Conservation (phyloP, 1,284 basidiomycete genomes). For the Pyrrhoderma noxium region DNA sequence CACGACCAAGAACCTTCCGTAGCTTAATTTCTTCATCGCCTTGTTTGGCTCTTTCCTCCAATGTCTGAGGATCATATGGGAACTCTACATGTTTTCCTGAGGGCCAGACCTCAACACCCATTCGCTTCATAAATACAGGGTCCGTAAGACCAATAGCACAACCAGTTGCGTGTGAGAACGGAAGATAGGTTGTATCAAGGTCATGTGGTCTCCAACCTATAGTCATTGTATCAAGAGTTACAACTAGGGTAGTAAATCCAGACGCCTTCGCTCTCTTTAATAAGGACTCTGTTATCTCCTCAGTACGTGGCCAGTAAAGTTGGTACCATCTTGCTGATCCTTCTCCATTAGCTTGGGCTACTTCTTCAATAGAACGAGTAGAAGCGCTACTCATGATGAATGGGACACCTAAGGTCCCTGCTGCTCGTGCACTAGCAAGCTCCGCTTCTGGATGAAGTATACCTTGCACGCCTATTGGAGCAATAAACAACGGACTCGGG, state of each 20-base stretch:
- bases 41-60: constrained; percentile 29
- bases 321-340: constrained; percentile 63
- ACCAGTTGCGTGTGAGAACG: constrained; percentile 55
- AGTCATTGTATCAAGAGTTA: constrained; percentile 61
- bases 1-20: constrained; percentile 38
- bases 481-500: constrained; percentile 58
- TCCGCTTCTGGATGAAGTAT: constrained; percentile 65
- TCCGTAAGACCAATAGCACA: constrained; percentile 54
- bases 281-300: constrained; percentile 58
- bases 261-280: constrained; percentile 56
- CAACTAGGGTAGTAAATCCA: constrained; percentile 60
- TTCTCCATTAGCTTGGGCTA: constrained; percentile 57
- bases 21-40: constrained; percentile 41
- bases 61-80: constrained; percentile 46
- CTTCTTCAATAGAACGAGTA: constrained; percentile 63
- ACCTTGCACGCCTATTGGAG: constrained; percentile 70
- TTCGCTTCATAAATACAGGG: constrained; percentile 60
- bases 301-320: constrained; percentile 65
- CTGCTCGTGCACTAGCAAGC: constrained; percentile 60
- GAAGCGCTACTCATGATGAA: constrained; percentile 69
- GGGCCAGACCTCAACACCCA: constrained; percentile 35
- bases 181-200: constrained; percentile 49
- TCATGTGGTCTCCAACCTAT: constrained; percentile 68
- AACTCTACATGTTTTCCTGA: constrained; percentile 40
- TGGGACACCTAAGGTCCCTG: constrained; percentile 54